A percentile compares a stretch with the other conserved stretches of the same genome.
These are phyloP conservation scores for Solanum sitiens DNA, from an alignment of 257 asterid species.

Conservation along the genomic window DNA sequence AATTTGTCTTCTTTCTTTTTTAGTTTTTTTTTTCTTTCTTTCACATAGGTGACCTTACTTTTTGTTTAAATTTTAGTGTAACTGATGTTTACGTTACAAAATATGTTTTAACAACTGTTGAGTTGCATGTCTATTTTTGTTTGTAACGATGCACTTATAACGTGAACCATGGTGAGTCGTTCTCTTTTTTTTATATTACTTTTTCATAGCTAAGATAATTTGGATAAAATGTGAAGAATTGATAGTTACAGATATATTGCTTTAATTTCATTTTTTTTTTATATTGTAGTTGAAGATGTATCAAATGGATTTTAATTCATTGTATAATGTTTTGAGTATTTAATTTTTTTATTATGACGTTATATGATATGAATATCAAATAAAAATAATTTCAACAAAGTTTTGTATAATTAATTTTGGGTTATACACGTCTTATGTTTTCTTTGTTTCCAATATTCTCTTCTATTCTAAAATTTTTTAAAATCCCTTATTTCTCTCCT, in stretches of 20 bases:
- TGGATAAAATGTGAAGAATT: background rate
- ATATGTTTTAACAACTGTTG: no score
- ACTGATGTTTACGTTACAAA: background rate
- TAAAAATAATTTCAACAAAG: no score
- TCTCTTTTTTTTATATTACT: no score
- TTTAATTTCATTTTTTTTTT: no score
- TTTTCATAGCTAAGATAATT: background rate
- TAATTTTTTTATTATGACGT: background rate
- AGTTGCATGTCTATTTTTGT: background rate
- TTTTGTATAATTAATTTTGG: background rate
- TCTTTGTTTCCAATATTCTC: no score
- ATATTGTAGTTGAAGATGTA: background rate
- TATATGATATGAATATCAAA: no score
- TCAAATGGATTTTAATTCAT: background rate
- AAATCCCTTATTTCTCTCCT: no score
- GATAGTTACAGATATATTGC: background rate
- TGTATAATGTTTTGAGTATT: background rate
- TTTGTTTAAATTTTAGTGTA: background rate
- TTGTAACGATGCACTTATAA: background rate
- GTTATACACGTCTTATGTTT: background rate
- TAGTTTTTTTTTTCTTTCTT: background rate
- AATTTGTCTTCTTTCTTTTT: no score
- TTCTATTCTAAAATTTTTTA: no score
- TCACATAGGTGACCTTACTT: background rate
- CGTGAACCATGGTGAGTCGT: background rate